These are phyloP conservation scores for Rutstroemia sp. DNA, from an alignment of 2,329 filamentous ascomycete genomes.

Conservation along the genomic window DNA sequence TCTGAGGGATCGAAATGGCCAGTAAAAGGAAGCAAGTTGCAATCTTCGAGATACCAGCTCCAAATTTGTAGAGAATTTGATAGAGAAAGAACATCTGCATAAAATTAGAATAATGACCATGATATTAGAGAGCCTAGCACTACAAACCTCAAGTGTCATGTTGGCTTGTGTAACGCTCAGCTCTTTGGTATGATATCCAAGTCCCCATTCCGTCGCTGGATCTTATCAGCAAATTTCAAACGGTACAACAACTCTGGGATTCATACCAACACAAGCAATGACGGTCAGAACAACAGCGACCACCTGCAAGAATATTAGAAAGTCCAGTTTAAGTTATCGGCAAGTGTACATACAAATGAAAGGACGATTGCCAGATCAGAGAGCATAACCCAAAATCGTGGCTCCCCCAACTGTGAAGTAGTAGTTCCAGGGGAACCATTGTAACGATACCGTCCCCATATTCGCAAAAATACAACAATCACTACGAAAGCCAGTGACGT, in stretches of 20 bases:
- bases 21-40: conserved; percentile 12
- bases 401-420: conserved; percentile 4
- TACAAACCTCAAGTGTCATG: neutral
- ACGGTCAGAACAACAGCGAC: neutral
- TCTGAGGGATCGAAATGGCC: conserved; percentile 13
- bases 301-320: neutral
- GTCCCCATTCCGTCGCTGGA: neutral
- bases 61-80: conserved; percentile 15
- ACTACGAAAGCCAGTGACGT: conserved; percentile 2
- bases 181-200: neutral
- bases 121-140: neutral
- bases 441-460: conserved; percentile 13
- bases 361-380: conserved; percentile 9
- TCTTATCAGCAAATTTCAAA: neutral
- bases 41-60: conserved; percentile 12
- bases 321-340: neutral
- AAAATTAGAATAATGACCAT: neutral
- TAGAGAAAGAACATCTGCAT: conserved; percentile 15
- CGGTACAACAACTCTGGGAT: neutral
- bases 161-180: neutral
- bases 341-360: conserved; percentile 7
- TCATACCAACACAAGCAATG: conserved; percentile 3
- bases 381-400: conserved; percentile 8
- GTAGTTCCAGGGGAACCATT: neutral
- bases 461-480: conserved; percentile 9